A percentile compares a stretch with the other conserved stretches of the same genome.
These are phyloP conservation scores for Calonectria multiphialidica DNA, from an alignment of 2,329 filamentous ascomycete genomes.

Conservation along the genomic window DNA sequence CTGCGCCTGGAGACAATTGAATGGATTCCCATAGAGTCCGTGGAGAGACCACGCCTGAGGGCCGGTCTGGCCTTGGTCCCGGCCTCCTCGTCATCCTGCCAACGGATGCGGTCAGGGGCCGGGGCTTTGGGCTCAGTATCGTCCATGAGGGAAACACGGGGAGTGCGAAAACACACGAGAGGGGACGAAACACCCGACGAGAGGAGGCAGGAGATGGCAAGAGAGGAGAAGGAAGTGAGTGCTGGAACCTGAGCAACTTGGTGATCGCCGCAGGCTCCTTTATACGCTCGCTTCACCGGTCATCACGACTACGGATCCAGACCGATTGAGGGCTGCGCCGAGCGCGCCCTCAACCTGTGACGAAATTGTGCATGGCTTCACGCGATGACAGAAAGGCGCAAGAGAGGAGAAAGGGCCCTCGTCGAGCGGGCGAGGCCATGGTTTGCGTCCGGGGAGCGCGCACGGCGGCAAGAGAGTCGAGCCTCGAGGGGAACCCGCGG, in stretches of 20 bases:
- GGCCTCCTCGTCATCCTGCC: slow-evolving; percentile 34
- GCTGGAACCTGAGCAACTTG: slow-evolving; percentile 16
- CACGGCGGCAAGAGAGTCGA: slow-evolving; percentile 19
- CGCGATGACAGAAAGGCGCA: neutral
- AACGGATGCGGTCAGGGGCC: slow-evolving; percentile 32
- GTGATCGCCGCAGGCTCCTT: slow-evolving; percentile 15
- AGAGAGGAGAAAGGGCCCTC: neutral
- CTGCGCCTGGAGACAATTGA: slow-evolving; percentile 28
- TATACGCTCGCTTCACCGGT: slow-evolving; percentile 25
- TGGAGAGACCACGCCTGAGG: slow-evolving; percentile 27
- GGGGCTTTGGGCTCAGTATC: slow-evolving; percentile 29
- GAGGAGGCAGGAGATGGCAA: neutral
- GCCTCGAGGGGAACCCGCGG: slow-evolving; percentile 3
- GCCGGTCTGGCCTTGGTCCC: slow-evolving; percentile 27
- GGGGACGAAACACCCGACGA: neutral
- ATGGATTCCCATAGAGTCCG: slow-evolving; percentile 29
- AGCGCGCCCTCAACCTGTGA: slow-evolving; percentile 7
- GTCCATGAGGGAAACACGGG: slow-evolving; percentile 23
- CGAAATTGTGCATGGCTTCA: slow-evolving; percentile 24
- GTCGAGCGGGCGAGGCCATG: neutral
- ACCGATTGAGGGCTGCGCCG: slow-evolving; percentile 27
- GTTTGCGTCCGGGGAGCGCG: neutral
- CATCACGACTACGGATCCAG: slow-evolving; percentile 23
- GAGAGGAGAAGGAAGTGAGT: slow-evolving; percentile 22
- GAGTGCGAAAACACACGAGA: neutral